Percentiles rank a stretch among this genome's conserved stretches.
Conservation (phyloP, 176 grass and related monocot genomes). For the Aegilops sharonensis region DNA sequence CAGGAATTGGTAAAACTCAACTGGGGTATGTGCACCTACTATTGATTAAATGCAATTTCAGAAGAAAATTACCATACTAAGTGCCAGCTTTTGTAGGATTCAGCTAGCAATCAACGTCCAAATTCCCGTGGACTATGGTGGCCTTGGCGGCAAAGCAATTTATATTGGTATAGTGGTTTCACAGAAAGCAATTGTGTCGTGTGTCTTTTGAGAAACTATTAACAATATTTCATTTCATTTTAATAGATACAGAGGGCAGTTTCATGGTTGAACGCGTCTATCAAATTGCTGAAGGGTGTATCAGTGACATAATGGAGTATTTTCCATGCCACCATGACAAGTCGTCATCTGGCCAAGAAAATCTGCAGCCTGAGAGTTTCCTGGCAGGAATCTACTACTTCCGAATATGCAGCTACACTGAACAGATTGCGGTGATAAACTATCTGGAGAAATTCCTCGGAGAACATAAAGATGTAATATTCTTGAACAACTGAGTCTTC, state of each 20-base stretch:
- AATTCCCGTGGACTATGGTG: slow-evolving; percentile 84
- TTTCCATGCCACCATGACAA: slow-evolving; percentile 47
- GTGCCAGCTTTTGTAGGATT: slow-evolving; percentile 55
- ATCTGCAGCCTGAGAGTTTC: slow-evolving; percentile 66
- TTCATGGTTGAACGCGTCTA: slow-evolving; percentile 93
- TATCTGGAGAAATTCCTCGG: slow-evolving; percentile 81
- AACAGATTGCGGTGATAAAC: slow-evolving; percentile 96
- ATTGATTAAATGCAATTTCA: not conserved
- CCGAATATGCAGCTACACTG: slow-evolving; percentile 89
- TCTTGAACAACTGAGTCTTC: slow-evolving; percentile 30
- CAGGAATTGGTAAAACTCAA: slow-evolving; percentile 98
- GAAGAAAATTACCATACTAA: slow-evolving; percentile 17
- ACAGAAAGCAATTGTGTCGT: slow-evolving; percentile 15
- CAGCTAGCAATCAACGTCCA: slow-evolving; percentile 95
- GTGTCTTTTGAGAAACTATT: not conserved
- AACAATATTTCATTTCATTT: slow-evolving; percentile 5
- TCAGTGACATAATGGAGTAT: slow-evolving; percentile 60
- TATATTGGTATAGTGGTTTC: slow-evolving; percentile 62
- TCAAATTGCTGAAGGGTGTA: slow-evolving; percentile 94
- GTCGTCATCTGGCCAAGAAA: slow-evolving; percentile 42
- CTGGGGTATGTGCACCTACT: slow-evolving; percentile 60
- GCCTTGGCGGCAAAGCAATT: slow-evolving; percentile 92
- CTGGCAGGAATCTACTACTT: slow-evolving; percentile 91
- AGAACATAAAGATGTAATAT: slow-evolving; percentile 78
- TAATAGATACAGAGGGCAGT: slow-evolving; percentile 91